Evolutionary conservation across 306 rosid genomes (phyloP), one percentile per base, ranked within the genome.

Genomic region (Erythrophleum fordii): DNA sequence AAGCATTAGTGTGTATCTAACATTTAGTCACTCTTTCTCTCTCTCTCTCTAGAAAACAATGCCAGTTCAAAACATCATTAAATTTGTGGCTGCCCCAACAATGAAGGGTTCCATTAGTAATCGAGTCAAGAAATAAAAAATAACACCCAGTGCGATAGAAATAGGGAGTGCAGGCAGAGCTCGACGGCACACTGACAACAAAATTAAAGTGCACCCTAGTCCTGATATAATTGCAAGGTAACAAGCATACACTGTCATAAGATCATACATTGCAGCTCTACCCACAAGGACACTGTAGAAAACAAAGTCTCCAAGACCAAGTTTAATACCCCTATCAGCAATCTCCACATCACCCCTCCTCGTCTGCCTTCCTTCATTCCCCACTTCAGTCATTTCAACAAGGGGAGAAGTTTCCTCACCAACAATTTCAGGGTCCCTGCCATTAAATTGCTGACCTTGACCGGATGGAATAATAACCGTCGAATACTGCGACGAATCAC

Each of bases 211-310:
- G 91, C 97, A 92, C 0, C 94, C 97, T 16, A 95, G 90, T 56
- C 97, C 97, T 1, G 95, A 95, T 77, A 95, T 87, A 82, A 95
- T 95, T 35, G 97, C 99, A 77, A 95, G 97, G 85, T 95, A 95
- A 87, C 97, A 95, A 75, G 97, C 99, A 80, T 95, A 92, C 8
- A 92, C 97, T 2, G 97, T 95, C 99, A 93, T 95, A 22, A 95
- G 97, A 82, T 95, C 99, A 88, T 91, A 91, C 97, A 92, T 95
- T 58, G 99, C 97, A 83, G 99, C 97, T 84, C 99, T 91, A 49
- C 97, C 95, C 46, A 95, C 99, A 61, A 93, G 97, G 42, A 95
- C 99, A 85, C 97, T 91, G 84, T 95, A 95, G 94, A 95, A 95
- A 66, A 93, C 93, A 64, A 95, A 91, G 79, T 95, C 95, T 70